A percentile compares a stretch with the other conserved stretches of the same genome.
phyloP scores from a whole-genome alignment of 129 eudicot genomes.

The Saussurea involucrata region DNA sequence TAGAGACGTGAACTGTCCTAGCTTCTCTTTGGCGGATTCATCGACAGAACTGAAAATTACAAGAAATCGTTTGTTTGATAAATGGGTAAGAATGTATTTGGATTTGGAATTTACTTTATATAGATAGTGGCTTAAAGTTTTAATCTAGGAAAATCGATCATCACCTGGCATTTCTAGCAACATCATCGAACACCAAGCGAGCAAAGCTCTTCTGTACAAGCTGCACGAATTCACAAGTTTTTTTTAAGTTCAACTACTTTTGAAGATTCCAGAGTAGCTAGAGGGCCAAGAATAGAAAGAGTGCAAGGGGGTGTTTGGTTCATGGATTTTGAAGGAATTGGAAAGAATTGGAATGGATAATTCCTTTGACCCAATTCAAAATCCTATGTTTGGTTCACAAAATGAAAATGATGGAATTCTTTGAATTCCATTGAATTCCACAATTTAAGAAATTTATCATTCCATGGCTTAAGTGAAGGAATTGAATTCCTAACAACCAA shows the following conservation, averaged over 20 bases:
- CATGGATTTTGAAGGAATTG: too few relatives aligned
- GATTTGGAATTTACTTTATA: background rate
- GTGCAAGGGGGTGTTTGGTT: too few relatives aligned
- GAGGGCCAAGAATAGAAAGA: background rate
- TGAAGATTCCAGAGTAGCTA: background rate
- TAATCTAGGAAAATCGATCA: background rate
- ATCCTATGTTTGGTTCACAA: too few relatives aligned
- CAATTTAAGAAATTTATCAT: too few relatives aligned
- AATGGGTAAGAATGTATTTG: background rate
- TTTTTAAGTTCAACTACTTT: background rate
- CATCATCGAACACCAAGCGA: conserved; percentile 72
- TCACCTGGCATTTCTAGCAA: conserved; percentile 76
- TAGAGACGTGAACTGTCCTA: conserved; percentile 65
- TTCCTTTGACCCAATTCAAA: too few relatives aligned
- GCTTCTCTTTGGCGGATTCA: conserved; percentile 85
- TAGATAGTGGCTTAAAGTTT: background rate
- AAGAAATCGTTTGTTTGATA: background rate
- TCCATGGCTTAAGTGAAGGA: too few relatives aligned
- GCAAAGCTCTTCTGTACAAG: conserved; percentile 99
- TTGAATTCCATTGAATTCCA: too few relatives aligned
- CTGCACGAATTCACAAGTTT: conserved; percentile 53
- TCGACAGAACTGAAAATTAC: conserved; percentile 59
- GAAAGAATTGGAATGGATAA: too few relatives aligned
- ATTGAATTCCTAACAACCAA: too few relatives aligned
- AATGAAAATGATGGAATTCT: too few relatives aligned